Evolutionary conservation across 2,329 filamentous ascomycete genomes (phyloP).

Genomic region (Sphaerostilbella broomeana): DNA sequence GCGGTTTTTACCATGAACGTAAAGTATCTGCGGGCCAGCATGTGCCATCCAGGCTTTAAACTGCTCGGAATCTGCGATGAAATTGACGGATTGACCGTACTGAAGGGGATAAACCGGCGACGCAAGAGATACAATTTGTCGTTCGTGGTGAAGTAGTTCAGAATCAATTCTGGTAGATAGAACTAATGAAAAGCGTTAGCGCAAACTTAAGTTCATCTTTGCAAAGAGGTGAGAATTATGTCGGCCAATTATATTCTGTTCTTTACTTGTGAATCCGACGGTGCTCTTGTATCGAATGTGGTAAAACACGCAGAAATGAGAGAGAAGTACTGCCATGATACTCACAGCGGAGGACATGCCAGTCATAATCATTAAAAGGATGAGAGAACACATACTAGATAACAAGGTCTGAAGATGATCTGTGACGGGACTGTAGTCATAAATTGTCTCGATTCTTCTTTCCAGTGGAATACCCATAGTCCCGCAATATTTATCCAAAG

Average conservation of each 20-base stretch:
- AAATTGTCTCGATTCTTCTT: no score
- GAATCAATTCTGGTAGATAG: background rate
- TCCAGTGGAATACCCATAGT: conserved; percentile 13
- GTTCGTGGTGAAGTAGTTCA: conserved; percentile 8
- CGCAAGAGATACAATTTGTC: conserved; percentile 7
- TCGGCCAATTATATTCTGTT: no score
- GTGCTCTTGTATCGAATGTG: no score
- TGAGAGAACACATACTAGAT: no score
- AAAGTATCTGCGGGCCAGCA: conserved; percentile 13
- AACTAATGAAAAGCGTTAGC: background rate
- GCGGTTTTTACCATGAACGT: conserved; percentile 10
- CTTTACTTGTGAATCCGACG: no score
- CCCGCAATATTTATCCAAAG: conserved; percentile 8
- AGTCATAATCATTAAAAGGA: no score
- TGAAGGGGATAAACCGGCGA: conserved; percentile 11
- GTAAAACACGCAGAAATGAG: no score
- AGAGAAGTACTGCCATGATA: no score
- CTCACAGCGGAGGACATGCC: no score
- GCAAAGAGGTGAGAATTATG: no score
- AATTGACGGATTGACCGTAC: background rate
- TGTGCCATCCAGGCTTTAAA: conserved; percentile 8
- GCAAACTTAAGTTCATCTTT: background rate
- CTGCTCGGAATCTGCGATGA: background rate
- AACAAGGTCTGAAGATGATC: no score
- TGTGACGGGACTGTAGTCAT: no score